Base-by-base conservation (phyloP, 2,329 filamentous ascomycete species). In the Ascochyta lentis region DNA sequence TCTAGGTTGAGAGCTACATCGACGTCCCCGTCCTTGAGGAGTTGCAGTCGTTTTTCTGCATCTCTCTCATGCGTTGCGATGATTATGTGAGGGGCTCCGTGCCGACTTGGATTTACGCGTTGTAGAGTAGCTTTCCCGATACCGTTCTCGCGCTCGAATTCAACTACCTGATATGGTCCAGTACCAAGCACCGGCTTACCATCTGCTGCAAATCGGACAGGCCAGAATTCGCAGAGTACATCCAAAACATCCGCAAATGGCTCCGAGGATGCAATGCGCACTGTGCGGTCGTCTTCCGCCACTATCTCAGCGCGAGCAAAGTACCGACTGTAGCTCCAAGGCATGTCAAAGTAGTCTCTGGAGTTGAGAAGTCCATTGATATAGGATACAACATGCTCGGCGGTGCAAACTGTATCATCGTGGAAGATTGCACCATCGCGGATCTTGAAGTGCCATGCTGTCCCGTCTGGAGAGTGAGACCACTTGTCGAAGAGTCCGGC, bases 301-400 rank as follows among this genome's bases (percentile, higher is more conserved):
- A 24, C 26, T 16, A 43, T 43, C 40, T 43, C 19, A 6, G 26
- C 10, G 9, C 12, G 40, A 43, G 40, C 40, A 29, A 43, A 43
- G 12, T 43, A 43, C 40, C 40, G 40, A 29, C 40, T 43, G 26
- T 43, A 43, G 40, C 40, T 43, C 40, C 40, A 43, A 19, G 40
- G 40, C 40, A 43, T 43, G 12, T 43, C 40, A 16, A 43, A 43
- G 12, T 43, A 43, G 19, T 43, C 40, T 19, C 40, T 43, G 3
- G 40, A 43, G 12, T 43, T 43, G 40, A 43, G 40, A 4, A 43
- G 40, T 1, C 40, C 40, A 2, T 43, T 13, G 15, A 43, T 43
- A 16, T 43, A 43, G 9, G 13, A 15, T 13, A 43, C 40, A 9
- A 43, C 31, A 29, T 43, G 40, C 19, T n/a, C 12, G 9, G 40